These are phyloP conservation scores for Chaetomium strumarium DNA, from an alignment of 2,329 filamentous ascomycete species.

Conservation along the genomic window DNA sequence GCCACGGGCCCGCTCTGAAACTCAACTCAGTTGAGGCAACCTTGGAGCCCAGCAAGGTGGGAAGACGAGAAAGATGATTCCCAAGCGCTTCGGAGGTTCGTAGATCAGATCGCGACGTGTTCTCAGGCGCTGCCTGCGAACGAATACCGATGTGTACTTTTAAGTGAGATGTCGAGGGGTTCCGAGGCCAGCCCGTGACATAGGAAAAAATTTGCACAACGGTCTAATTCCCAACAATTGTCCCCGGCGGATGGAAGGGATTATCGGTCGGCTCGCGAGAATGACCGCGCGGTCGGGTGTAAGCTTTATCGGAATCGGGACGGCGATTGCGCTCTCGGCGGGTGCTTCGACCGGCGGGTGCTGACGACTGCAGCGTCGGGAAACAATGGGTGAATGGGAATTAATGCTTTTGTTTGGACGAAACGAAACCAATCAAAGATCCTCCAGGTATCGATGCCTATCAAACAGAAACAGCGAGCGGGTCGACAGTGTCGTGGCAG, in stretches of 20 bases:
- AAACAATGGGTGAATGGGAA: conserved; percentile 36
- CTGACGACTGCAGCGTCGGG: conserved; percentile 21
- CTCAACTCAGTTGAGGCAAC: conserved; percentile 25
- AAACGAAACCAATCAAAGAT: conserved; percentile 35
- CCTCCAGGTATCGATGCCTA: conserved; percentile 29
- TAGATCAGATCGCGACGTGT: neutral
- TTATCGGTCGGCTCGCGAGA: conserved; percentile 17
- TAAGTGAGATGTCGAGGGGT: conserved; percentile 10
- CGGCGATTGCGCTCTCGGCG: conserved; percentile 2
- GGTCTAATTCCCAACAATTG: conserved; percentile 19
- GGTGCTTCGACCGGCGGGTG: conserved; percentile 2
- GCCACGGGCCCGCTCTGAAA: conserved; percentile 5
- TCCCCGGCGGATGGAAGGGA: conserved; percentile 27
- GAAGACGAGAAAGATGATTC: neutral
- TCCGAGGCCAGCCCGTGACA: conserved; percentile 32
- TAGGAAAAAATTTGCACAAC: conserved; percentile 20
- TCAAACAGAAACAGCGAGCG: conserved; percentile 29
- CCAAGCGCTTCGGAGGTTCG: conserved; percentile 1
- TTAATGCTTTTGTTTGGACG: conserved; percentile 36
- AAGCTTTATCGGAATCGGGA: conserved; percentile 7
- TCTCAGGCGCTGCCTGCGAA: conserved; percentile 25
- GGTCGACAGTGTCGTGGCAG: conserved; percentile 25
- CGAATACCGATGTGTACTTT: conserved; percentile 10
- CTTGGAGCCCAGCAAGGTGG: conserved; percentile 11
- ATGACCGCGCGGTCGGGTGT: neutral